Conservation (phyloP, 345 rosid species). For the Pugionium dolabratum region DNA sequence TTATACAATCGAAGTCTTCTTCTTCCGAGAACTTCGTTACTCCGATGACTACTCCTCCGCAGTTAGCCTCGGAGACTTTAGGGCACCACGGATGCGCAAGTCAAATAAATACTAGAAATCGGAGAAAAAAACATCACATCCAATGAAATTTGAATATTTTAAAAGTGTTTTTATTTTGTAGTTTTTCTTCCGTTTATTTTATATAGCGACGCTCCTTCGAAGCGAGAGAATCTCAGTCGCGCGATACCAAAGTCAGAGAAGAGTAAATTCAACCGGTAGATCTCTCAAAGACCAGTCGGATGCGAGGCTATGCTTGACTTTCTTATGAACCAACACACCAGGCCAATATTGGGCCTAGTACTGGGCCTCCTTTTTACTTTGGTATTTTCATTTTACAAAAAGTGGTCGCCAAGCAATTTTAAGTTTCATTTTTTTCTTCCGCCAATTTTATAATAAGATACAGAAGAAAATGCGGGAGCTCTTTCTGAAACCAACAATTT, state of each 20-base stretch:
- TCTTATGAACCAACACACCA: neutral
- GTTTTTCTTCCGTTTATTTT: neutral
- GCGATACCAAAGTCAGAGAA: neutral
- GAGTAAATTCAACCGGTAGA: slow-evolving; percentile 13
- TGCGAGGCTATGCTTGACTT: too few relatives aligned
- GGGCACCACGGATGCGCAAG: slow-evolving; percentile 7
- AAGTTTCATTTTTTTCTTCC: neutral
- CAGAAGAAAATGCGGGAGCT: neutral
- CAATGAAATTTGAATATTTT: slow-evolving; percentile 13
- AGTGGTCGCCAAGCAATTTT: slow-evolving; percentile 32
- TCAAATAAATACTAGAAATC: neutral
- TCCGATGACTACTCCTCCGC: slow-evolving; percentile 35
- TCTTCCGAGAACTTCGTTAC: neutral
- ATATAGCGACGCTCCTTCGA: slow-evolving; percentile 4
- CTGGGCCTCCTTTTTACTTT: neutral
- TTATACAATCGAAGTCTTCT: slow-evolving; percentile 1
- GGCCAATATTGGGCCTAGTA: neutral
- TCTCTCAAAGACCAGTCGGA: neutral
- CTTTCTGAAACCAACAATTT: neutral
- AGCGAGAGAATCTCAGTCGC: slow-evolving; percentile 3
- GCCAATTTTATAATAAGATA: neutral
- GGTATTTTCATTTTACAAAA: slow-evolving; percentile 14
- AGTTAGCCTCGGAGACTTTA: slow-evolving; percentile 2
- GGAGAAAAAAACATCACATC: neutral
- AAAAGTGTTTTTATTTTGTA: neutral